A percentile compares a stretch with the other conserved stretches of the same genome.
Evolutionary conservation across 805 yeast species (phyloP).

Genomic region (Teunomyces kruisii): DNA sequence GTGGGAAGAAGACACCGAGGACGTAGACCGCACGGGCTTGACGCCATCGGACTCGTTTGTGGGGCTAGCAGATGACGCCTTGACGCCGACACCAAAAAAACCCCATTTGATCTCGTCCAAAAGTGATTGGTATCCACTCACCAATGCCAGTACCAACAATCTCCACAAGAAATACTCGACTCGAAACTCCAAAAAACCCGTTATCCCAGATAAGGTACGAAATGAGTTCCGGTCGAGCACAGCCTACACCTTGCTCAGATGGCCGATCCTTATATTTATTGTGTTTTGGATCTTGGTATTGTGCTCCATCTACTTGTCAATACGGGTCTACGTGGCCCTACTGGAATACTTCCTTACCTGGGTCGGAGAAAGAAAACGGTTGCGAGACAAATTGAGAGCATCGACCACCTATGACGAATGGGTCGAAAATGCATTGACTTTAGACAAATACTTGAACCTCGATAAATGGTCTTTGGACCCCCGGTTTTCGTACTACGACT

Average conservation of each 20-base stretch:
- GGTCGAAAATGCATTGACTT: slow-evolving; percentile 52
- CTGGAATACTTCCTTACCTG: slow-evolving; percentile 61
- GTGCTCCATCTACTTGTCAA: slow-evolving; percentile 47
- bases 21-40: neutral
- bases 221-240: slow-evolving; percentile 40
- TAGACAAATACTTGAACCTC: slow-evolving; percentile 60
- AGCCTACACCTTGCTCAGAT: slow-evolving; percentile 49
- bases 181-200: neutral
- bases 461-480: slow-evolving; percentile 65
- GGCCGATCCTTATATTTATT: slow-evolving; percentile 60
- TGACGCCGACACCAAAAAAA: slow-evolving; percentile 4
- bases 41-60: neutral
- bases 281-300: slow-evolving; percentile 54
- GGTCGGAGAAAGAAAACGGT: slow-evolving; percentile 53
- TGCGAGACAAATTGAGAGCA: slow-evolving; percentile 49
- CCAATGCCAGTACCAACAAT: slow-evolving; percentile 10
- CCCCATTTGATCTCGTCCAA: slow-evolving; percentile 21
- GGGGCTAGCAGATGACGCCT: neutral
- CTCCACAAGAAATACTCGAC: neutral
- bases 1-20: slow-evolving; percentile 35
- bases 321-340: slow-evolving; percentile 61
- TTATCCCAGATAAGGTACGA: neutral
- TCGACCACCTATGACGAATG: slow-evolving; percentile 61
- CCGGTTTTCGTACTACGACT: slow-evolving; percentile 66
- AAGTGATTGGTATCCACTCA: slow-evolving; percentile 29